Base-by-base conservation (phyloP, 306 rosid species). In the Cicer yamashitae region DNA sequence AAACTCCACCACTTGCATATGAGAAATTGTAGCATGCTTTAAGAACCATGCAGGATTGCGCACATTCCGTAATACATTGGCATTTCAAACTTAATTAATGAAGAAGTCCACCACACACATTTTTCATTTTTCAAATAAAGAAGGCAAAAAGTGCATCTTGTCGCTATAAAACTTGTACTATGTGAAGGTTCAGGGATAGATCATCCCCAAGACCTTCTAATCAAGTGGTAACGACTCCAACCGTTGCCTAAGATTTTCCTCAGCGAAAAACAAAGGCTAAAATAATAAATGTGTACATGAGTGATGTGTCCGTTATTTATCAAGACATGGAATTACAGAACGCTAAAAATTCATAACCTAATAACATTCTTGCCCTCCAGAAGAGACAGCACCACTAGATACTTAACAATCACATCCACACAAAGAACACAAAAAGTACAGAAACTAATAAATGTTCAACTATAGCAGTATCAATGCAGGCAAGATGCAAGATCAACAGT, bases 1-100 rank as follows among this genome's bases (percentile, higher is more conserved):
- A 61, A 75, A 65, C 34, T n/a, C 81, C 57, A 34, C 11, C 12
- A 30, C 10, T 22, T 25, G 18, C 7, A 62, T 63, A 51, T 17
- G 78, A 39, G 25, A 61, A 58, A 37, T 74, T 7, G 30, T 6
- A n/a, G 25, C 50, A 17, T 47, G 50, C 43, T 62, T 43, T 2
- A 38, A 51, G 62, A 50, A 40, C 44, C 34, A 38, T 5, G 34
- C 18, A 38, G 25, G 44, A 63, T 48, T 74, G 40, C 38, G 52
- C 43, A 38, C 25, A 54, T 51, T 64, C 44, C 72, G 25, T 18
- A 40, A 20, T 5, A 22, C 57, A 11, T 34, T 10, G 38, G 34
- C 8, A 45, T 44, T 73, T 46, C 18, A 60, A 46, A 51, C 58
- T 59, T 15, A 30, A n/a, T 8, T 57, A 22, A 8, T 13, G 15